Base-by-base conservation (phyloP, 2,329 filamentous ascomycete species). In the Volutella citrinella region DNA sequence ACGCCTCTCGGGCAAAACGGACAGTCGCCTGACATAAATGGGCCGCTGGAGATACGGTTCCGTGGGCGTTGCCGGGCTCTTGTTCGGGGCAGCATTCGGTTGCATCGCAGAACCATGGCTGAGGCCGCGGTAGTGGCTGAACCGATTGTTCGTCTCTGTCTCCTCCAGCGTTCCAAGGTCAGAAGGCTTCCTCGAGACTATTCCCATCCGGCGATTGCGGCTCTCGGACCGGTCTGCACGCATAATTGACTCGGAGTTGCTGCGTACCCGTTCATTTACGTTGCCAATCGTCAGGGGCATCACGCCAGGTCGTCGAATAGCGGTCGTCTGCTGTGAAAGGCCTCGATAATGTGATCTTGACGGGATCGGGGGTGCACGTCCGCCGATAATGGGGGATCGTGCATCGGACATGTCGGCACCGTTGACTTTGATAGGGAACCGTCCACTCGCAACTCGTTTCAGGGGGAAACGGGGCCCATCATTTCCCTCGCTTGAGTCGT, bases 381-480 rank as follows among this genome's bases (percentile, higher is more conserved):
- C 32, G 14, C 71, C 67, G 10, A 77, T 63, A 22, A 73, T 80
- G 11, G 85, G 86, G 5, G 85, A 91, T 44, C 80, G 78, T 26
- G 78, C 66, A 46, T 83, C 80, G 21, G 76, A 65, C 5, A 82
- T 66, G 36, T 93, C 87, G 30, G 79, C 74, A 12, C 84, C 82
- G 55, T 85, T 87, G 32, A 88, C 84, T 50, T 81, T 82, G 51
- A 84, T 77, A 3, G 80, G 80, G 46, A 84, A 84, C 11, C 80
- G 72, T 15, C 80, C 80, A 48, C 79, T 82, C 30, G 76, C 70
- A 22, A 74, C 76, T 37, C 80, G 74, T 55, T 77, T 81, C 42
- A 78, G 60, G 3, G 74, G 76, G 35, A 84, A 79, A 19, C 87
- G 83, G 8, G 87, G 89, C 0, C 86, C 90, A 56, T 95, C 89